phyloP scores from a whole-genome alignment of 495 filamentous ascomycete species.

The Penicillium verhagenii region DNA sequence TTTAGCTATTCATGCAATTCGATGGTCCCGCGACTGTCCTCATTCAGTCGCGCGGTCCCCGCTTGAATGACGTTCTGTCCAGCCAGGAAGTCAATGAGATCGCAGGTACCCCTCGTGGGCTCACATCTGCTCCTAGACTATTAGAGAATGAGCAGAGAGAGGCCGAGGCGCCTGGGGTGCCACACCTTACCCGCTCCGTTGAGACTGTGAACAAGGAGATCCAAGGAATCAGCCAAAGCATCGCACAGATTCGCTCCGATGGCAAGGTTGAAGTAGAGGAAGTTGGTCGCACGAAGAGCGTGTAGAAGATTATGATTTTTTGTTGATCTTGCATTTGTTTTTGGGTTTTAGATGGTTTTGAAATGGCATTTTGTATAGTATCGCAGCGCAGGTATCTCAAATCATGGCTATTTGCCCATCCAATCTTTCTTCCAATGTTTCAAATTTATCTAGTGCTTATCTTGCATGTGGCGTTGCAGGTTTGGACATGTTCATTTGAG shows the following conservation, averaged over 20 bases:
- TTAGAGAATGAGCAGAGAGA: slow-evolving; percentile 18
- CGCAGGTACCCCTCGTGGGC: slow-evolving; percentile 58
- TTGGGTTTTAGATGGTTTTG: slow-evolving; percentile 14
- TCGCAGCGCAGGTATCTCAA: slow-evolving; percentile 9
- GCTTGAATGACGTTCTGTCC: slow-evolving; percentile 73
- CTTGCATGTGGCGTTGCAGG: not conserved
- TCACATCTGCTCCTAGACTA: slow-evolving; percentile 57
- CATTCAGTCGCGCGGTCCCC: slow-evolving; percentile 75
- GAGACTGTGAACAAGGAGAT: slow-evolving; percentile 36
- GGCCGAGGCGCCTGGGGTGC: slow-evolving; percentile 17
- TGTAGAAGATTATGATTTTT: slow-evolving; percentile 2
- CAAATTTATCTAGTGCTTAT: too few species aligned
- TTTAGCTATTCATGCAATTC: slow-evolving; percentile 81
- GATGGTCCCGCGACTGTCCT: slow-evolving; percentile 80
- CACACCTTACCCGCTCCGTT: slow-evolving; percentile 32
- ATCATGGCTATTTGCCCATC: not conserved
- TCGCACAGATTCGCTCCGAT: slow-evolving; percentile 61
- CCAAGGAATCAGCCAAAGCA: slow-evolving; percentile 37
- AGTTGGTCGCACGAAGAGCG: slow-evolving; percentile 31
- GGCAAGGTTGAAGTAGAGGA: slow-evolving; percentile 72
- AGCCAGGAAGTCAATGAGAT: slow-evolving; percentile 80
- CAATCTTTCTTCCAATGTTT: not conserved
- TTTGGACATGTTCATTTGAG: too few species aligned
- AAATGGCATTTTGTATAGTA: slow-evolving; percentile 27
- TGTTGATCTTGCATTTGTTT: slow-evolving; percentile 15